Percentiles rank a stretch among this genome's conserved stretches.
Evolutionary conservation across 2,329 filamentous ascomycete species (phyloP).

Genomic region (Aspergillus melleus): DNA sequence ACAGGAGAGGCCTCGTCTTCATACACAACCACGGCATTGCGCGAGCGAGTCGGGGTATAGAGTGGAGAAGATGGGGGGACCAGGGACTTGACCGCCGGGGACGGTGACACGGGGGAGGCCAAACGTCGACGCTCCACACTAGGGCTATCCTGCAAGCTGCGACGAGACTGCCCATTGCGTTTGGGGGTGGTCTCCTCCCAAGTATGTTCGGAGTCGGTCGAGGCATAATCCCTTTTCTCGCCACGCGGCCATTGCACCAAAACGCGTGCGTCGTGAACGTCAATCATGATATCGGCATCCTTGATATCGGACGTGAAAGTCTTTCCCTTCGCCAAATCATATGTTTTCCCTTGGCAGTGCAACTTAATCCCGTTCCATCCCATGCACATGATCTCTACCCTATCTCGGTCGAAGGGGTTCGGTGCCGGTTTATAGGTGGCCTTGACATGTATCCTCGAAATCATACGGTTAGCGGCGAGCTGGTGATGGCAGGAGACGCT

Average conservation of each 20-base stretch:
- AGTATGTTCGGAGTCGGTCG: constrained; percentile 64
- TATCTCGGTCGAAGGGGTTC: constrained; percentile 68
- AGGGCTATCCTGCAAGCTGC: constrained; percentile 40
- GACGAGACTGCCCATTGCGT: constrained; percentile 30
- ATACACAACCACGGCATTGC: constrained; percentile 61
- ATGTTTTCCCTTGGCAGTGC: constrained; percentile 84
- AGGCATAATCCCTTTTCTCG: constrained; percentile 54
- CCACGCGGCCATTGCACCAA: constrained; percentile 80
- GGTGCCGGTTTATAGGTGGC: constrained; percentile 75
- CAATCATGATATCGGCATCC: constrained; percentile 86
- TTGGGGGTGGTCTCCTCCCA: constrained; percentile 61
- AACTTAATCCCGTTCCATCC: constrained; percentile 96
- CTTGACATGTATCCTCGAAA: constrained; percentile 91
- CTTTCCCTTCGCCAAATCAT: constrained; percentile 83
- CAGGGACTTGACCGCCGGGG: constrained; percentile 53
- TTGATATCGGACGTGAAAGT: constrained; percentile 88
- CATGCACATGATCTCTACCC: constrained; percentile 84
- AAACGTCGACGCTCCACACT: constrained; percentile 64
- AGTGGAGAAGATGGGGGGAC: constrained; percentile 45
- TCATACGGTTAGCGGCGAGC: constrained; percentile 84
- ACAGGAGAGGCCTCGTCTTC: constrained; percentile 67
- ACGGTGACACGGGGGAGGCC: constrained; percentile 75
- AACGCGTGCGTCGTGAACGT: constrained; percentile 90
- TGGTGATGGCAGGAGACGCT: constrained; percentile 96
- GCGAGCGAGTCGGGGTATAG: constrained; percentile 45